Base-by-base conservation (phyloP, 2,329 filamentous ascomycete genomes). In the Xylariomycetidae sp. region DNA sequence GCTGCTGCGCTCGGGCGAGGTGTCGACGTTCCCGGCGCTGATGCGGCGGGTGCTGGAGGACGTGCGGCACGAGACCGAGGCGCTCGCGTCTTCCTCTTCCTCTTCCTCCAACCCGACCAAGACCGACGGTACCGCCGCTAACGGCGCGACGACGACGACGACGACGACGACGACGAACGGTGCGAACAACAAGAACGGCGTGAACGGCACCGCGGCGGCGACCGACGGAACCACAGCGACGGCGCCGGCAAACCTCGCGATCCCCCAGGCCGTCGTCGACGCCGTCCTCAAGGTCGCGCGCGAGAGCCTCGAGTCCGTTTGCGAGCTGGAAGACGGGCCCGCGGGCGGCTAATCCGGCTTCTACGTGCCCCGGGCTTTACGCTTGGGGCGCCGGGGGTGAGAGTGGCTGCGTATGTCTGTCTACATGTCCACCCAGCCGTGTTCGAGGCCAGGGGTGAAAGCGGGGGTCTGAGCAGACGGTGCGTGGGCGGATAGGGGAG, bases 11-110 rank as follows among this genome's bases (percentile, higher is more conserved):
- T 70, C 66, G 27, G 74, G 74, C 56, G 71, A 79, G 40, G 66
- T 69, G 30, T 68, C 65, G 15, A 77, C 70, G 5, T 81, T 79
- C 52, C 76, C 76, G 2, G 67, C 65, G n/a, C 72, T 81, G 19
- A 66, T 82, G 40, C 60, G 64, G 32, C 73, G 72, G 39, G 71
- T 82, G 14, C 63, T 82, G 46, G 72, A 79, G 38, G 77, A 82
- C 53, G 69, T 82, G 34, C 70, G 71, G 29, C 63, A 67, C 37
- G 71, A 74, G 39, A 69, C 65, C 5, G 53, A 62, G 6, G 47
- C 56, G 24, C 43, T 58, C 10, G 43, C 50, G 20, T 43, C 51
- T 18, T 43, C 53, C 7, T 42, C 50, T 38, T 23, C 29, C 16
- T 34, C 41, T 14, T 34, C 38, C 6, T 22, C 34, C 13, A 29